Evolutionary conservation across 169 alveolate species (phyloP).

Genomic region (Plasmodium relictum): DNA sequence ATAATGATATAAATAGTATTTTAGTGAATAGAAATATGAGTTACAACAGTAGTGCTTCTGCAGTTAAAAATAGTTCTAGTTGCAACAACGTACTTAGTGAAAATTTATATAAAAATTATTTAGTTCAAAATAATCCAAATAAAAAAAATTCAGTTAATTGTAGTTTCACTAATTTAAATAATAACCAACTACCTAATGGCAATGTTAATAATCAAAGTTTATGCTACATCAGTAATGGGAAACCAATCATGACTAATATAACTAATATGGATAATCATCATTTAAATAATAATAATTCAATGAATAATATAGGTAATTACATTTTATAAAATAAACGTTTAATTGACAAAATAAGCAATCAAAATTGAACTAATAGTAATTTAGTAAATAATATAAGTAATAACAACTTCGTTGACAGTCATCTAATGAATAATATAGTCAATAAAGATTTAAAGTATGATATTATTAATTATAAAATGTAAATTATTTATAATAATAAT

Average conservation of each 20-base stretch:
- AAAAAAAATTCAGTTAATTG: neutral
- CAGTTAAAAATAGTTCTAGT: neutral
- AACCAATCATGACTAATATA: neutral
- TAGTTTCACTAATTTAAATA: neutral
- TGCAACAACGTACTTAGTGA: neutral
- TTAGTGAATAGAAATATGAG: conserved; percentile 5
- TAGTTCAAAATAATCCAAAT: neutral
- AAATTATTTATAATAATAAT: too few relatives aligned
- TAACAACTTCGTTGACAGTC: too few relatives aligned
- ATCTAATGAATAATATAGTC: too few relatives aligned
- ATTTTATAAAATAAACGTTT: neutral
- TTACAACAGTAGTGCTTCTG: neutral
- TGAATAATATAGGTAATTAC: conserved; percentile 3
- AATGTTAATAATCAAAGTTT: neutral
- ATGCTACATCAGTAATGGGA: conserved; percentile 15
- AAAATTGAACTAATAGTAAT: too few relatives aligned
- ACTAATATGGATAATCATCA: neutral
- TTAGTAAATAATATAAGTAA: too few relatives aligned
- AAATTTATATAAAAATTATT: conserved; percentile 7
- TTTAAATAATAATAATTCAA: neutral
- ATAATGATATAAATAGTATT: neutral
- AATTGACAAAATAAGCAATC: neutral
- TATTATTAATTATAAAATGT: too few relatives aligned
- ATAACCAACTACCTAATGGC: neutral
- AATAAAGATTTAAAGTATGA: too few relatives aligned